Conservation (phyloP, 2,329 filamentous ascomycete species). For the Podosphaera leucotricha region DNA sequence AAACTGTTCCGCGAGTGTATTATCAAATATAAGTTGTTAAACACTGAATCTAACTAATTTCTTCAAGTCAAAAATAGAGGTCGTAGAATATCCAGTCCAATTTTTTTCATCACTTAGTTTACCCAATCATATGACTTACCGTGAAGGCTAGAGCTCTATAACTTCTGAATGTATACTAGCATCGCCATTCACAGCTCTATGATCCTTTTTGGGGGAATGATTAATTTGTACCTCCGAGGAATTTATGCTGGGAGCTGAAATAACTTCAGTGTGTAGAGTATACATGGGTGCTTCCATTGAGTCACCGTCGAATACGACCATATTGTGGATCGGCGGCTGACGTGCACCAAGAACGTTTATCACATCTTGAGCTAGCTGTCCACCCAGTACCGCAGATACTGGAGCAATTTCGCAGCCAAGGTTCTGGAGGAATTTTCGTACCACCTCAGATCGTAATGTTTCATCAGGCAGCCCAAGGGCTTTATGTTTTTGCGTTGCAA, state of each 20-base stretch:
- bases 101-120: not conserved
- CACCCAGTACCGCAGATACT: slow-evolving; percentile 71
- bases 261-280: slow-evolving; percentile 48
- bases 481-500: slow-evolving; percentile 57
- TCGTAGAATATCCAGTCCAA: too few species aligned
- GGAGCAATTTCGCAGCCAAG: slow-evolving; percentile 65
- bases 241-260: slow-evolving; percentile 4
- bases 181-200: not conserved
- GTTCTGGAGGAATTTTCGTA: slow-evolving; percentile 71
- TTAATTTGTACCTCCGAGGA: not conserved
- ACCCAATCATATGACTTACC: not conserved
- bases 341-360: slow-evolving; percentile 84
- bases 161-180: not conserved
- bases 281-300: slow-evolving; percentile 58
- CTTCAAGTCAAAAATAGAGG: too few species aligned
- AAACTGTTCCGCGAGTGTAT: slow-evolving; percentile 4
- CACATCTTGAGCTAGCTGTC: slow-evolving; percentile 79
- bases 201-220: not conserved
- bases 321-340: slow-evolving; percentile 90
- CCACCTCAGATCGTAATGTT: slow-evolving; percentile 44
- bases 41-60: too few species aligned
- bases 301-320: slow-evolving; percentile 76
- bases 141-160: not conserved
- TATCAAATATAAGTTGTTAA: too few species aligned
- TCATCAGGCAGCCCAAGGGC: slow-evolving; percentile 46